A percentile compares a stretch with the other conserved stretches of the same genome.
phyloP scores from a whole-genome alignment of 2,329 filamentous ascomycete genomes.

The Bipolaris zeicola region DNA sequence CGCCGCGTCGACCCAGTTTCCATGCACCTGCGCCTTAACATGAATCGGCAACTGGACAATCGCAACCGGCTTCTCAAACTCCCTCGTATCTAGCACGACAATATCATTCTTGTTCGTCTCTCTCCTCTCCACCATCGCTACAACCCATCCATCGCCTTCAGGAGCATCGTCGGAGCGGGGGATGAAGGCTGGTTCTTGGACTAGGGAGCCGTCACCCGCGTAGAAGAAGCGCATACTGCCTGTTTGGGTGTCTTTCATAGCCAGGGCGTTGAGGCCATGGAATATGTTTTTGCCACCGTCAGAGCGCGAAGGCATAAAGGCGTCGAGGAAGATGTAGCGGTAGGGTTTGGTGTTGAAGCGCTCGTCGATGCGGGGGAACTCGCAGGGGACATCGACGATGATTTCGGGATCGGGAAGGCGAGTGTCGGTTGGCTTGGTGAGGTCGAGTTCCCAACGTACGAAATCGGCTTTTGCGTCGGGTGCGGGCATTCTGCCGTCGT shows the following conservation, averaged over 20 bases:
- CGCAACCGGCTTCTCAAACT: constrained; percentile 46
- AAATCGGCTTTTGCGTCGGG: constrained; percentile 44
- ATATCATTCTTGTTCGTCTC: constrained; percentile 35
- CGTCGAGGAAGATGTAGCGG: constrained; percentile 1
- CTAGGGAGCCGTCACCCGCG: constrained; percentile 43
- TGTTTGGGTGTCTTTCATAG: constrained; percentile 17
- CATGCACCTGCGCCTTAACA: constrained; percentile 39
- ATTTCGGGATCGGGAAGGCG: constrained; percentile 34
- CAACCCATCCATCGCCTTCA: constrained; percentile 57
- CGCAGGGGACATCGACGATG: constrained; percentile 42
- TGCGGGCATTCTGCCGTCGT: constrained; percentile 33
- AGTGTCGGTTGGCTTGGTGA: constrained; percentile 21
- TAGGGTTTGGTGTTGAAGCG: constrained; percentile 38
- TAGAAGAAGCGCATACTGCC: constrained; percentile 34
- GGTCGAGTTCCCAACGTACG: constrained; percentile 47
- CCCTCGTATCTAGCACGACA: constrained; percentile 46
- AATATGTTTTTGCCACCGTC: constrained; percentile 1
- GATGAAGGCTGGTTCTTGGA: constrained; percentile 59
- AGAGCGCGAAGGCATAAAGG: neutral
- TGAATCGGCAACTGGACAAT: constrained; percentile 47
- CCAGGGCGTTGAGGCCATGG: constrained; percentile 11
- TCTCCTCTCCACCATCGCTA: constrained; percentile 51
- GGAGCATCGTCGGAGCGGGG: constrained; percentile 48
- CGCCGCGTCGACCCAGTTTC: constrained; percentile 54
- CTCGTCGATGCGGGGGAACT: constrained; percentile 52